A percentile compares a stretch with the other conserved stretches of the same genome.
Evolutionary conservation across 2,329 filamentous ascomycete species (phyloP).

Genomic region (Tolypocladium paradoxum): DNA sequence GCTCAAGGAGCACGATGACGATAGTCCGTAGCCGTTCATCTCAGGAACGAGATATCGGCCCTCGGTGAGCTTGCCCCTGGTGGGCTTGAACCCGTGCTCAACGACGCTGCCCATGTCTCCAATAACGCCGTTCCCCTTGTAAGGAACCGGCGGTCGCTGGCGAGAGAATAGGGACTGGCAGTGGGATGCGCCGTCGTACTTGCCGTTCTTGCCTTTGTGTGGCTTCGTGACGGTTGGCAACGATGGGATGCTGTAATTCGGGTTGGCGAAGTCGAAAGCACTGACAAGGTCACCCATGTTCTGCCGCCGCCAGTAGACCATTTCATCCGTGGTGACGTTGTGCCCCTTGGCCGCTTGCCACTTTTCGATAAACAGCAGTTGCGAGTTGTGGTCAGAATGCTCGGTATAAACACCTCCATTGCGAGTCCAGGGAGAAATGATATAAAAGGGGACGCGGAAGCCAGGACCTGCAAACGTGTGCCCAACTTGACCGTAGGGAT

Average conservation of each 20-base stretch:
- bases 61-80: slow-evolving; percentile 41
- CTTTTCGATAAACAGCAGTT: slow-evolving; percentile 42
- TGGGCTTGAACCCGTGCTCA: slow-evolving; percentile 43
- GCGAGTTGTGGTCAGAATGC: slow-evolving; percentile 43
- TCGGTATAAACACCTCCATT: slow-evolving; percentile 43
- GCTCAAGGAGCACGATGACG: slow-evolving; percentile 16
- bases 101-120: slow-evolving; percentile 27
- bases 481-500: slow-evolving; percentile 28
- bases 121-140: slow-evolving; percentile 24
- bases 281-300: slow-evolving; percentile 24
- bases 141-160: slow-evolving; percentile 35
- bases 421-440: slow-evolving; percentile 45
- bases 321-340: slow-evolving; percentile 22
- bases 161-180: slow-evolving; percentile 28
- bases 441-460: slow-evolving; percentile 42
- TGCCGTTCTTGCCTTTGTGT: slow-evolving; percentile 27
- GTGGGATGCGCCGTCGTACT: slow-evolving; percentile 32
- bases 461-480: slow-evolving; percentile 20
- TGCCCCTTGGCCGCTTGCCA: slow-evolving; percentile 29
- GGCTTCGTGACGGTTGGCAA: slow-evolving; percentile 33
- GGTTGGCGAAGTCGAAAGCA: slow-evolving; percentile 34
- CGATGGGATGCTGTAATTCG: slow-evolving; percentile 35
- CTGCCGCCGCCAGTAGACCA: slow-evolving; percentile 18
- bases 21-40: slow-evolving; percentile 30
- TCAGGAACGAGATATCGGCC: slow-evolving; percentile 44